A percentile compares a stretch with the other conserved stretches of the same genome.
Conservation (phyloP, 148 eudicot species). For the Persicaria maculosa region DNA sequence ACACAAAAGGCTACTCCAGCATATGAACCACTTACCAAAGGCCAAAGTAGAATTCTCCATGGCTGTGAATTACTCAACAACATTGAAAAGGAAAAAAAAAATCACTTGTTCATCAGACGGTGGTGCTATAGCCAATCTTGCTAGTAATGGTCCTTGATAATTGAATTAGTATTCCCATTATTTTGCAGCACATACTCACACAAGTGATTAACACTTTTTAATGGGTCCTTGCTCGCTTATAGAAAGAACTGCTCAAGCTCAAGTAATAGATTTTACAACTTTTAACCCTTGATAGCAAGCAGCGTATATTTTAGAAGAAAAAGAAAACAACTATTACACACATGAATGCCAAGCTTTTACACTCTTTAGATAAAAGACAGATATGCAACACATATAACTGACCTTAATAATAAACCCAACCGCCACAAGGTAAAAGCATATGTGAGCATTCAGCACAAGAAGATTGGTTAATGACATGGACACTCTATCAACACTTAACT, state of each 20-base stretch:
- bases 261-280: background rate
- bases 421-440: background rate
- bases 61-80: background rate
- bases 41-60: background rate
- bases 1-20: background rate
- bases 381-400: background rate
- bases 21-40: background rate
- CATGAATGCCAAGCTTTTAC: background rate
- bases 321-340: background rate
- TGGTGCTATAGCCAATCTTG: background rate
- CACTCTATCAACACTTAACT: background rate
- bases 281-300: background rate
- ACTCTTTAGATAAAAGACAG: background rate
- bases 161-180: background rate
- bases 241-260: background rate
- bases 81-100: too few relatives aligned
- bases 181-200: background rate
- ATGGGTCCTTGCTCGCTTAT: background rate
- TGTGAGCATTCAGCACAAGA: background rate
- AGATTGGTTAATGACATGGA: background rate
- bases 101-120: background rate
- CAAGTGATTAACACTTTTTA: background rate
- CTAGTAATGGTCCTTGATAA: background rate
- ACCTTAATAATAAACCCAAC: background rate
- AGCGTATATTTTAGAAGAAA: background rate